Conservation (phyloP, 768 basidiomycete genomes). For the Cytidiella melzeri region DNA sequence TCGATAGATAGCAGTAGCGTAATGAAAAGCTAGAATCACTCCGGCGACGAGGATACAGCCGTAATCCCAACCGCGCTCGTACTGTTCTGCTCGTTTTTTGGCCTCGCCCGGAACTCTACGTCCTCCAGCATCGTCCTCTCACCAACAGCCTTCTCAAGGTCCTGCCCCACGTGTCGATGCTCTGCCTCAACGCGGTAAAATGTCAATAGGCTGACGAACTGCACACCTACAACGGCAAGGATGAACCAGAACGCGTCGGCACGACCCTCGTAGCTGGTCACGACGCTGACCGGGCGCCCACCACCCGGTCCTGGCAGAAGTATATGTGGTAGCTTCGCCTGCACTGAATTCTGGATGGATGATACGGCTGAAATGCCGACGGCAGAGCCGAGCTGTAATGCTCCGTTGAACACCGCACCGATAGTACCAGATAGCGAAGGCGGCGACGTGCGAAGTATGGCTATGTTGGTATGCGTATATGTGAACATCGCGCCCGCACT, state of each 20-base stretch:
- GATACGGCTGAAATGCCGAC: conserved; percentile 42
- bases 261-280: conserved; percentile 33
- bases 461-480: conserved; percentile 45
- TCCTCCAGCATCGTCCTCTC: too few relatives aligned
- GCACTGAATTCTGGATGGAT: conserved; percentile 42
- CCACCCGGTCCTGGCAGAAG: too few relatives aligned
- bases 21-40: too few relatives aligned
- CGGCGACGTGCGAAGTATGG: conserved; percentile 43
- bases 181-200: conserved; percentile 27
- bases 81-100: too few relatives aligned
- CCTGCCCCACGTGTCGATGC: conserved; percentile 8
- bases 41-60: too few relatives aligned
- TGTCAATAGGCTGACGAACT: conserved; percentile 25
- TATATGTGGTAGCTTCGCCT: too few relatives aligned
- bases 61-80: too few relatives aligned
- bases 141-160: background rate
- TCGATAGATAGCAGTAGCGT: too few relatives aligned
- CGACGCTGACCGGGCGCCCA: conserved; percentile 28
- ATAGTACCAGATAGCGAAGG: conserved; percentile 45
- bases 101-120: too few relatives aligned
- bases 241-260: conserved; percentile 34
- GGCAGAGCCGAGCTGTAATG: conserved; percentile 48
- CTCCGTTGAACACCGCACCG: conserved; percentile 50
- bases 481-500: conserved; percentile 39
- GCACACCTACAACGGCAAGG: conserved; percentile 26